A percentile compares a stretch with the other conserved stretches of the same genome.
These are phyloP conservation scores for Thelonectria olida DNA, from an alignment of 2,329 filamentous ascomycete genomes.

Conservation along the genomic window DNA sequence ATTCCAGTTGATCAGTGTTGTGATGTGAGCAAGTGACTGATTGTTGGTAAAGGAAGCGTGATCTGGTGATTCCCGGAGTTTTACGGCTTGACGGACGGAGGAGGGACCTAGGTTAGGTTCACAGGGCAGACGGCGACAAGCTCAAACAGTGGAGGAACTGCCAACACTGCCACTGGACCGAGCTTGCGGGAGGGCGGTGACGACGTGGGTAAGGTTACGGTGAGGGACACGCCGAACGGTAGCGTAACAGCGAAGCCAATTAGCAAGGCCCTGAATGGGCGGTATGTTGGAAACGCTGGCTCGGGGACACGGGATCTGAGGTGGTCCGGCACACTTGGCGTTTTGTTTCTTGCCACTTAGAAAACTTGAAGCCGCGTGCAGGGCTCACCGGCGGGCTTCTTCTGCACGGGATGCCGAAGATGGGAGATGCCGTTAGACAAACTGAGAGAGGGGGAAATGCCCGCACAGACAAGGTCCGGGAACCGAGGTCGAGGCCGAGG, in stretches of 20 bases:
- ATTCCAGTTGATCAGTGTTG: neutral
- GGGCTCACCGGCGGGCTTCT: slow-evolving; percentile 7
- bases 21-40: slow-evolving; percentile 6
- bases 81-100: neutral
- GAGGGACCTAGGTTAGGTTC: neutral
- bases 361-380: neutral
- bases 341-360: neutral
- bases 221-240: neutral
- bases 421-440: neutral
- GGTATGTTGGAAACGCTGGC: neutral
- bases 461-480: neutral
- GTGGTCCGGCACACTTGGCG: slow-evolving; percentile 9
- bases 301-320: slow-evolving; percentile 1
- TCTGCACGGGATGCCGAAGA: neutral
- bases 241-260: slow-evolving; percentile 1
- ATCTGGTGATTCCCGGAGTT: neutral
- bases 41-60: neutral
- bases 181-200: neutral
- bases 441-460: neutral
- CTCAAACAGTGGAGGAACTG: neutral
- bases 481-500: slow-evolving; percentile 12
- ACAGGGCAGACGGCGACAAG: slow-evolving; percentile 10
- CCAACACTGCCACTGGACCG: neutral
- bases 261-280: slow-evolving; percentile 13
- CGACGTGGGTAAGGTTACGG: neutral